phyloP scores from a whole-genome alignment of 2,329 filamentous ascomycete genomes.

The Claviceps humidiphila region DNA sequence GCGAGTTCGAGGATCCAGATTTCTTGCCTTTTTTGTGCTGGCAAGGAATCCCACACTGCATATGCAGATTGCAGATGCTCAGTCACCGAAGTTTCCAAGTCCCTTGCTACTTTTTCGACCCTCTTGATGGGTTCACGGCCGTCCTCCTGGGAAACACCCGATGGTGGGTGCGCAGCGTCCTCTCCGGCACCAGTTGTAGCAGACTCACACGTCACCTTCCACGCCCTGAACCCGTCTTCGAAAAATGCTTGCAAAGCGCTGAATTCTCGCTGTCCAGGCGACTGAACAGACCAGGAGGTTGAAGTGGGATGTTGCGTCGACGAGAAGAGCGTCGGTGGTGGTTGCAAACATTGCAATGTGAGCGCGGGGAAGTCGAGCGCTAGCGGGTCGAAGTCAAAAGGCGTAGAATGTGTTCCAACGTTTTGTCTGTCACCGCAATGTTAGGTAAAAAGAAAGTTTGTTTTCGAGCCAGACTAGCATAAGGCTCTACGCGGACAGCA shows the following conservation, averaged over 20 bases:
- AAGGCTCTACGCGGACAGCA: neutral
- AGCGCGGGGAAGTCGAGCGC: slow-evolving; percentile 76
- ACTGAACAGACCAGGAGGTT: slow-evolving; percentile 68
- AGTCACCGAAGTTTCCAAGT: slow-evolving; percentile 54
- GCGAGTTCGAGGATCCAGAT: slow-evolving; percentile 51
- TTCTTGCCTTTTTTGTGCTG: slow-evolving; percentile 40
- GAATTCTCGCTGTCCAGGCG: slow-evolving; percentile 61
- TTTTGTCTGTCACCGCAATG: slow-evolving; percentile 30
- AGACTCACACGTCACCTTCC: slow-evolving; percentile 41
- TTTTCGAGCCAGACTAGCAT: neutral
- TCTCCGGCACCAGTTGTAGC: slow-evolving; percentile 37
- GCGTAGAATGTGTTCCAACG: slow-evolving; percentile 40
- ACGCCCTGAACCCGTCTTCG: slow-evolving; percentile 51
- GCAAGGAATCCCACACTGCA: slow-evolving; percentile 58
- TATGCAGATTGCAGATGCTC: slow-evolving; percentile 69
- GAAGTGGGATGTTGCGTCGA: slow-evolving; percentile 64
- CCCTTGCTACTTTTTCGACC: slow-evolving; percentile 38
- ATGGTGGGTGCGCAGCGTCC: slow-evolving; percentile 36
- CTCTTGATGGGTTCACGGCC: slow-evolving; percentile 33
- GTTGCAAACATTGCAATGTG: slow-evolving; percentile 65
- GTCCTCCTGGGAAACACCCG: slow-evolving; percentile 24
- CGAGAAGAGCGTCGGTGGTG: slow-evolving; percentile 72
- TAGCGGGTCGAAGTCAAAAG: slow-evolving; percentile 73
- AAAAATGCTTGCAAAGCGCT: slow-evolving; percentile 58
- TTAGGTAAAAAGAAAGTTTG: slow-evolving; percentile 5